Evolutionary conservation across 306 rosid species (phyloP), one percentile per base, ranked within the genome.

Genomic region (cucumber (Cucumis sativus)): DNA sequence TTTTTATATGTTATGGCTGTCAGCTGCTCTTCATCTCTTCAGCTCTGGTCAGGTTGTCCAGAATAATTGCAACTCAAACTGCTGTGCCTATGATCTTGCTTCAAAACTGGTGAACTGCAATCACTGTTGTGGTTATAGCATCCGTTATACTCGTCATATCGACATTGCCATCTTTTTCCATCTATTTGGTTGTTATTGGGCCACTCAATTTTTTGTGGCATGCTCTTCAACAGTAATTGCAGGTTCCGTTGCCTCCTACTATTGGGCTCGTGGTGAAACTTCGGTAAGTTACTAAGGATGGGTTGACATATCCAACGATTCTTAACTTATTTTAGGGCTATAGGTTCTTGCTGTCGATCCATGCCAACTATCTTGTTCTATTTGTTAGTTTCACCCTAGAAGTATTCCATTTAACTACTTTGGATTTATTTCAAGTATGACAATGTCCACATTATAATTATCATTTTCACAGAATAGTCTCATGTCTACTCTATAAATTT

Each of bases 171-270:
- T 95, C 77, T 91, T 95, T 75, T 95, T 95, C 84, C 99, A 95
- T 87, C 88, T 95, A 55, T 89, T 95, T 80, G 99, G 99, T 41
- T 86, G 97, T 82, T 95, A 88, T 76, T 95, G 99, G 99, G 97
- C 85, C 60, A 95, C 97, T 75, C 97, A 95, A 72, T 95, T 92
- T 88, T 86, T 92, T 70, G 83, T 90, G 63, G 96, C 99, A 54
- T 89, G 88, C 87, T 92, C 97, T 37, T 88, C 96, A 18, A 90
- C 99, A 1, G 93, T 95, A 61, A 87, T 95, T 85, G 97, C 97
- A 8, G 99, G 99, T 68, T 89, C 96, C 60, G 96, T 95, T 43
- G 97, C 99, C 66, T 88, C 99, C 52, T 95, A 95, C 73, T 95
- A 95, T 71, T 95, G 99, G 99, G 93, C 93, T 68, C 86, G 86